Evolutionary conservation across 257 asterid genomes (phyloP), one percentile per base, ranked within the genome.

Genomic region (Solanum microdontum): DNA sequence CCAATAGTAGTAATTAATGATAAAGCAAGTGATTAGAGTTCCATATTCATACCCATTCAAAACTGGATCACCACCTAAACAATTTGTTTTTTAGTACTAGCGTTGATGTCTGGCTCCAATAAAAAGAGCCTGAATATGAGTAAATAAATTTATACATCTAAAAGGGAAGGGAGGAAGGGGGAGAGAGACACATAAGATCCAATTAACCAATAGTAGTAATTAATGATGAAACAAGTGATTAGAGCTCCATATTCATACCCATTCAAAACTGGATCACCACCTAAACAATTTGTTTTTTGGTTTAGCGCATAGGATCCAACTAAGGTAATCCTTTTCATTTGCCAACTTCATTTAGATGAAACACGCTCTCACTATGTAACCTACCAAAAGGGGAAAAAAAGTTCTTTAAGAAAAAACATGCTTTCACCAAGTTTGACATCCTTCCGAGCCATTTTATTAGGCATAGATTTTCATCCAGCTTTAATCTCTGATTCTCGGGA

Each of bases 51-150:
- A 82, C 37, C 69, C 43, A 82, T 51, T 17, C 21, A 10, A 39
- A 82, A 82, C 30, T 11, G 37, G 69, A 82, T 28, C 43, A 82
- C 85, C 70, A 17, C 43, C 85, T 82, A 48, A 82, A 48, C 26
- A 82, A 66, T 28, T 26, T 10, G 30, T 21, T 82, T 82, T 48
- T 82, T 21, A 17, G 85, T 82, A 34, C 90, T 86, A 97, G 95
- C 43, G 89, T 88, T 88, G 94, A 92, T 92, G 92, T 97, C 99
- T 95, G 98, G 94, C 98, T 94, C 99, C 99, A 97, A 95, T 95
- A 95, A 97, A 95, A 97, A 93, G 96, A 94, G 94, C 99, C 99
- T 97, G 99, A 92, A 95, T 95, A 94, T 95, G 98, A 97, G 98
- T 97, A 90, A 94, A 93, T 92, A 93, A 92, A 92, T 93, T 94